Conservation (phyloP, 1,284 basidiomycete species). For the Cronartium ribicola region DNA sequence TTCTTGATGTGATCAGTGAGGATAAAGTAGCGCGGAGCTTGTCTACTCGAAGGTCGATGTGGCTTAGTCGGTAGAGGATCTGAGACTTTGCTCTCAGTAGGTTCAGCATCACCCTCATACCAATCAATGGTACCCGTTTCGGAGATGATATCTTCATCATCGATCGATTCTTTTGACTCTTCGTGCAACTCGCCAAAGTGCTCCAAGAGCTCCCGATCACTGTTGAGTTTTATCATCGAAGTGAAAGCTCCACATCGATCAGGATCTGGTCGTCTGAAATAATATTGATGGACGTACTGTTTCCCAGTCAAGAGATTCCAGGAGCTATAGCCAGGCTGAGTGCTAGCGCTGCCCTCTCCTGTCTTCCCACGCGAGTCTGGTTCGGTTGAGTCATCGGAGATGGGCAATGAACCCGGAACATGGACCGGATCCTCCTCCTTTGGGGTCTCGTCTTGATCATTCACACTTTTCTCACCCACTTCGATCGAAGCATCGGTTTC, state of each 20-base stretch:
- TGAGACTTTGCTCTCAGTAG: not conserved
- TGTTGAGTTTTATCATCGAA: not conserved
- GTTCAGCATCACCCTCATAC: not conserved
- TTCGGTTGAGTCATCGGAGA: not conserved
- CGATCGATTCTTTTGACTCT: not conserved
- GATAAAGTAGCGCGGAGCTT: conserved; percentile 67
- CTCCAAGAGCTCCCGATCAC: not conserved
- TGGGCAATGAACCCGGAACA: not conserved
- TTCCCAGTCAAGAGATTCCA: not conserved
- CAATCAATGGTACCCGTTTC: not conserved
- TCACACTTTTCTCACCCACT: too few relatives aligned
- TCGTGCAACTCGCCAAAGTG: not conserved
- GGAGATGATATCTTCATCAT: not conserved
- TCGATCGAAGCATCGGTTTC: too few relatives aligned
- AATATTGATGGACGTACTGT: not conserved
- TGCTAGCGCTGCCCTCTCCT: not conserved
- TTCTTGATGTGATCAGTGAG: conserved; percentile 66
- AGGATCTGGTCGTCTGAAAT: too few relatives aligned
- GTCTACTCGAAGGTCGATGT: conserved; percentile 1
- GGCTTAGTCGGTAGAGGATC: not conserved
- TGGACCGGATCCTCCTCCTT: not conserved
- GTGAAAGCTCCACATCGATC: too few relatives aligned
- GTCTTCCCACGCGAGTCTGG: not conserved
- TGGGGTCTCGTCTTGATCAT: too few relatives aligned
- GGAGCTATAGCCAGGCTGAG: not conserved